Percentiles rank a stretch among this genome's conserved stretches.
Evolutionary conservation across 2,329 filamentous ascomycete species (phyloP).

Genomic region (Penicillium sp.): DNA sequence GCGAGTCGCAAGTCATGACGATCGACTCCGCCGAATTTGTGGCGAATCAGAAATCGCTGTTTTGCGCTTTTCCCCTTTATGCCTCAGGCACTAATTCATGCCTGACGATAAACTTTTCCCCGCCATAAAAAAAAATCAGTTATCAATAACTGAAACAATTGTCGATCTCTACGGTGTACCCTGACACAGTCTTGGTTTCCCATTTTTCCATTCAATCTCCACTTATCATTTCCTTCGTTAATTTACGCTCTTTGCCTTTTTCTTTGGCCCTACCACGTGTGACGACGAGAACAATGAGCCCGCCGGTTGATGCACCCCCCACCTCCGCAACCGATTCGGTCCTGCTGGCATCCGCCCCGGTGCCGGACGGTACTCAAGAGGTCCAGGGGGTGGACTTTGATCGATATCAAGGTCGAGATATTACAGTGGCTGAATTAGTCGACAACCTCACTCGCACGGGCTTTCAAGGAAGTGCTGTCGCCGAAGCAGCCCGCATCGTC

Average conservation of each 20-base stretch:
- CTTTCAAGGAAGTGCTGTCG: constrained; percentile 73
- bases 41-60: neutral
- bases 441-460: constrained; percentile 80
- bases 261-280: too few species aligned
- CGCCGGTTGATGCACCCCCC: constrained; percentile 44
- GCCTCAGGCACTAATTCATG: constrained; percentile 8
- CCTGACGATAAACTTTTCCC: constrained; percentile 6
- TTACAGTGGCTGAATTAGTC: constrained; percentile 81
- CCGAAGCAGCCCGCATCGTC: constrained; percentile 83
- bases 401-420: constrained; percentile 59
- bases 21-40: neutral
- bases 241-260: too few species aligned
- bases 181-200: too few species aligned
- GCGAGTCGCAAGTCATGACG: neutral
- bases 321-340: constrained; percentile 69
- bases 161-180: too few species aligned
- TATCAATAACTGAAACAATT: too few species aligned
- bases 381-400: constrained; percentile 94
- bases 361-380: constrained; percentile 69
- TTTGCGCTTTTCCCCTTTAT: neutral
- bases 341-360: constrained; percentile 72
- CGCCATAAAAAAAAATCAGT: constrained; percentile 8
- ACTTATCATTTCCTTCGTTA: too few species aligned
- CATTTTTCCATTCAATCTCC: too few species aligned
- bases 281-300: too few species aligned